Evolutionary conservation across 495 filamentous ascomycete species (phyloP).

Genomic region (Xylaria castorea): DNA sequence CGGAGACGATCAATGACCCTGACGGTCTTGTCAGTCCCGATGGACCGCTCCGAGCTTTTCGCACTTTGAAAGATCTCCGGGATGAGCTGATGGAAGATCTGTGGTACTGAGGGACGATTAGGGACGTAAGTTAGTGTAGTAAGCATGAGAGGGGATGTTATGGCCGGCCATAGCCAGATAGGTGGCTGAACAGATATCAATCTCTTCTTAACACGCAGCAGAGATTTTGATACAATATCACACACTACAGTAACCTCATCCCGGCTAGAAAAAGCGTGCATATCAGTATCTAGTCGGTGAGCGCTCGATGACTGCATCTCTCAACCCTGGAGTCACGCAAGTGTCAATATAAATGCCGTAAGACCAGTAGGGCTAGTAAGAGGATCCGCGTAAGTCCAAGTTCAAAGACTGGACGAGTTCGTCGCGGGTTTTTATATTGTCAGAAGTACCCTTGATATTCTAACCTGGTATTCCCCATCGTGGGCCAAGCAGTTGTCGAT

Average conservation of each 20-base stretch:
- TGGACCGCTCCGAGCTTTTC: conserved; percentile 28
- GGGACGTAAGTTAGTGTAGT: not conserved
- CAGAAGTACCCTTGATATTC: too few relatives aligned
- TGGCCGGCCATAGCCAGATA: not conserved
- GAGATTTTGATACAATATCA: not conserved
- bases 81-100: not conserved
- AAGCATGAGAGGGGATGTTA: not conserved
- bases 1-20: conserved; percentile 23
- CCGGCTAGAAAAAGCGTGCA: not conserved
- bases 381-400: not conserved
- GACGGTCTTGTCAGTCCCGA: conserved; percentile 19
- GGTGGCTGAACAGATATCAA: not conserved
- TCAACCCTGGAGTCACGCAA: not conserved
- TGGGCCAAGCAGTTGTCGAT: not conserved
- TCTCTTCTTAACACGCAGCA: not conserved
- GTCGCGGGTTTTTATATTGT: too few relatives aligned
- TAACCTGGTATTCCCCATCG: not conserved
- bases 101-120: too few relatives aligned
- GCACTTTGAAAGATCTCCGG: conserved; percentile 29
- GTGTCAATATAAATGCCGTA: not conserved
- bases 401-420: too few relatives aligned
- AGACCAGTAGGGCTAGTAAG: not conserved
- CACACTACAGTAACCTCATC: not conserved
- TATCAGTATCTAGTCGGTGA: not conserved
- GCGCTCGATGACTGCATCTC: not conserved